These are phyloP conservation scores for Termitomyces heimii DNA, from an alignment of 768 basidiomycete genomes.

Conservation along the genomic window DNA sequence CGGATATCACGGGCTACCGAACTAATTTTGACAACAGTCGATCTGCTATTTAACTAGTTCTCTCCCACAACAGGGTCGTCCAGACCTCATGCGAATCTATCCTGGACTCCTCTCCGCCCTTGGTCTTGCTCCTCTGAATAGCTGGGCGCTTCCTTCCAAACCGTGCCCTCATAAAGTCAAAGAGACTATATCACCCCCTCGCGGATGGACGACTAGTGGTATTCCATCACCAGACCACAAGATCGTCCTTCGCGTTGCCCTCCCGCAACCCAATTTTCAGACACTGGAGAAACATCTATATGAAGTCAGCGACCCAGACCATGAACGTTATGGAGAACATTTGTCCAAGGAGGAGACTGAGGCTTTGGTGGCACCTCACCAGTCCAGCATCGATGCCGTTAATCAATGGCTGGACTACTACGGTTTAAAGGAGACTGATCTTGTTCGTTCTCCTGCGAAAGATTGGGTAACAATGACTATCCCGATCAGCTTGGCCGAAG, in stretches of 20 bases:
- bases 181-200: slow-evolving; percentile 26
- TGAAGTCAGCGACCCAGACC: slow-evolving; percentile 54
- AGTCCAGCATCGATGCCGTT: slow-evolving; percentile 45
- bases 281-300: slow-evolving; percentile 45
- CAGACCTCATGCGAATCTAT: slow-evolving; percentile 7
- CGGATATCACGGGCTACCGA: background rate
- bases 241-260: slow-evolving; percentile 53
- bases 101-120: slow-evolving; percentile 7
- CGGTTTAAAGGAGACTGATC: slow-evolving; percentile 41
- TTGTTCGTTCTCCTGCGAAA: slow-evolving; percentile 53
- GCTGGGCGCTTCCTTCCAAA: slow-evolving; percentile 4
- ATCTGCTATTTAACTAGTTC: slow-evolving; percentile 3
- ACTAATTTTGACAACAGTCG: background rate
- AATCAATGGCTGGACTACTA: slow-evolving; percentile 56
- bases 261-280: slow-evolving; percentile 46
- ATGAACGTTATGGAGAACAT: slow-evolving; percentile 47
- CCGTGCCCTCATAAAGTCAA: slow-evolving; percentile 13
- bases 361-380: slow-evolving; percentile 50
- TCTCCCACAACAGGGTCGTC: background rate
- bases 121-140: slow-evolving; percentile 1
- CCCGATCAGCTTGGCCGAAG: slow-evolving; percentile 54
- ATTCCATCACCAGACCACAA: slow-evolving; percentile 36
- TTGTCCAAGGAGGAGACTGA: slow-evolving; percentile 66
- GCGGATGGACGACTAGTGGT: slow-evolving; percentile 39
- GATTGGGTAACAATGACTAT: slow-evolving; percentile 65